phyloP scores from a whole-genome alignment of 768 basidiomycete genomes.

The Lactarius quietus region DNA sequence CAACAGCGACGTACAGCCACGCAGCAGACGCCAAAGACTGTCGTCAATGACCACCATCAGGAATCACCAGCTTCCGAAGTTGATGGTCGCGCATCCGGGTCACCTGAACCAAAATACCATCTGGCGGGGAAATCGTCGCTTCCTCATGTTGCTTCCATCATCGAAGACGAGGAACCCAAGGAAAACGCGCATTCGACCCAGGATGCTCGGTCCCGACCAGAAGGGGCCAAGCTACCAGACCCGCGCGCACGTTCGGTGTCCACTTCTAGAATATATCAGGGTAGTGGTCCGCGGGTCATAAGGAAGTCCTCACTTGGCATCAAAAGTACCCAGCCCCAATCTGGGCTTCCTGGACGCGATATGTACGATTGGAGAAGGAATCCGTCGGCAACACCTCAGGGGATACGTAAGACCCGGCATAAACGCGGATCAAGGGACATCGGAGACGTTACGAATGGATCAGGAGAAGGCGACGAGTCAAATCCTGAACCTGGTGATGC shows the following conservation, averaged over 20 bases:
- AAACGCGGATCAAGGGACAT: constrained; percentile 69
- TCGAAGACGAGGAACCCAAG: constrained; percentile 54
- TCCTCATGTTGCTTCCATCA: constrained; percentile 57
- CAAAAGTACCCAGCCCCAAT: constrained; percentile 12
- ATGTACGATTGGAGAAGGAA: constrained; percentile 3
- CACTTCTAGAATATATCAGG: constrained; percentile 23
- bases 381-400: constrained; percentile 39
- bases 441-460: constrained; percentile 70
- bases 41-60: neutral
- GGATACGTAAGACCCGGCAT: constrained; percentile 49
- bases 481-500: constrained; percentile 19
- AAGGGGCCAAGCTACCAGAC: constrained; percentile 4
- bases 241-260: constrained; percentile 29
- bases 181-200: neutral
- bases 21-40: neutral
- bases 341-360: constrained; percentile 12
- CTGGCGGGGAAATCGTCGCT: constrained; percentile 40
- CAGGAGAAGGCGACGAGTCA: constrained; percentile 52
- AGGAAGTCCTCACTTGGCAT: constrained; percentile 13
- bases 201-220: constrained; percentile 1
- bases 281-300: constrained; percentile 9
- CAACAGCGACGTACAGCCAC: constrained; percentile 2
- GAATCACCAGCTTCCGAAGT: neutral
- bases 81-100: constrained; percentile 8
- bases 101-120: constrained; percentile 14